Conservation (phyloP, 345 rosid species). For the Hypericum perforatum region DNA sequence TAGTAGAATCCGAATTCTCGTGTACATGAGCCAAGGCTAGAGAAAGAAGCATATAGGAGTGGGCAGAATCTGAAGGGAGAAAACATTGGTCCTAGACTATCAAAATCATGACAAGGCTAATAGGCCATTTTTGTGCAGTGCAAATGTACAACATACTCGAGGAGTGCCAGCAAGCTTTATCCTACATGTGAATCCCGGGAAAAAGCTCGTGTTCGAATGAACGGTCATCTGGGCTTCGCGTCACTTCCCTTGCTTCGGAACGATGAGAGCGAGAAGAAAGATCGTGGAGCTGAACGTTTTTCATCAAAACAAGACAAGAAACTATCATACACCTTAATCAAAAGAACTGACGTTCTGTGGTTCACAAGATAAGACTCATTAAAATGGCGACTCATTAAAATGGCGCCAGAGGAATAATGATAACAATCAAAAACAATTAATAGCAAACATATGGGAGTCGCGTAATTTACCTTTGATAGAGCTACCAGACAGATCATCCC, state of each 20-base stretch:
- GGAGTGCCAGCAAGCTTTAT: slow-evolving; percentile 23
- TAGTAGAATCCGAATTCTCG: not conserved
- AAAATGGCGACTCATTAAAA: slow-evolving; percentile 5
- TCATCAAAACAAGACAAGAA: slow-evolving; percentile 3
- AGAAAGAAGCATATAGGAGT: not conserved
- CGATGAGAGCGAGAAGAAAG: slow-evolving; percentile 85
- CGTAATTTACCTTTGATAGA: slow-evolving; percentile 73
- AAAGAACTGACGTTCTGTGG: no score
- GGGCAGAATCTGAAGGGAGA: not conserved
- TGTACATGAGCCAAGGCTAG: not conserved
- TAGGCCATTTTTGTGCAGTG: slow-evolving; percentile 22
- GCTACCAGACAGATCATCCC: slow-evolving; percentile 84
- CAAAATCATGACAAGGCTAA: slow-evolving; percentile 43
- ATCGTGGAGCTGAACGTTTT: slow-evolving; percentile 65
- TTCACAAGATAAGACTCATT: not conserved
- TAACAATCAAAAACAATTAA: no score
- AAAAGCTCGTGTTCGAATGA: not conserved
- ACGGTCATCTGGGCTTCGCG: slow-evolving; percentile 38
- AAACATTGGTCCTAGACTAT: slow-evolving; percentile 40
- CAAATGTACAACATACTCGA: slow-evolving; percentile 28
- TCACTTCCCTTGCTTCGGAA: slow-evolving; percentile 95
- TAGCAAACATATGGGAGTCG: not conserved
- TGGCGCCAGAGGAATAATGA: not conserved
- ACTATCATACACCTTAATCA: no score
- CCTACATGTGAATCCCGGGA: slow-evolving; percentile 10